A percentile compares a stretch with the other conserved stretches of the same genome.
These are phyloP conservation scores for Hemileia vastatrix DNA, from an alignment of 1,284 basidiomycete species.

Conservation along the genomic window DNA sequence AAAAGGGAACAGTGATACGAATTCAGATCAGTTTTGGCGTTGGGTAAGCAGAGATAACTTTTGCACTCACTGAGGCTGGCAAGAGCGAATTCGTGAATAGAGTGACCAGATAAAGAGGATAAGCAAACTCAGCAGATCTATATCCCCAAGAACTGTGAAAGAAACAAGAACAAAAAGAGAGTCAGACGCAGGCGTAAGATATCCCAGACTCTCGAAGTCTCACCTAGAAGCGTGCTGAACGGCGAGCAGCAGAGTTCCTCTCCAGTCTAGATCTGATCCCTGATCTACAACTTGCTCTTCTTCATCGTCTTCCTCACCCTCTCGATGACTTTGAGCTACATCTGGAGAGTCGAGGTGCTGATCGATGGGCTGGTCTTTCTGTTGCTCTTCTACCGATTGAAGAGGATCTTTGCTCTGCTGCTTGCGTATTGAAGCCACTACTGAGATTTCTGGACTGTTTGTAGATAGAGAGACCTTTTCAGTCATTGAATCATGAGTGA, in stretches of 20 bases:
- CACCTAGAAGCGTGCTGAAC: constrained; percentile 28
- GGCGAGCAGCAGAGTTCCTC: constrained; percentile 24
- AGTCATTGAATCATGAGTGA: too few relatives aligned
- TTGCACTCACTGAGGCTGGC: constrained; percentile 51
- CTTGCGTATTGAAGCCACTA: not conserved
- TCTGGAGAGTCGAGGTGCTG: too few relatives aligned
- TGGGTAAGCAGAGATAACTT: too few relatives aligned
- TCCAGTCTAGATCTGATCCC: not conserved
- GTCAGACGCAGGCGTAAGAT: not conserved
- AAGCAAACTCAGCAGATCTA: constrained; percentile 49
- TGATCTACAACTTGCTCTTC: not conserved
- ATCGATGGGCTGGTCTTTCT: not conserved
- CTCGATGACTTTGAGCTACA: not conserved
- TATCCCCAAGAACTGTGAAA: constrained; percentile 48
- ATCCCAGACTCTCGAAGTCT: not conserved
- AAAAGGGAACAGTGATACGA: not conserved
- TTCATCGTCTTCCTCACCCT: not conserved
- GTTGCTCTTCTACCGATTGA: not conserved
- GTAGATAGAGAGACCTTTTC: not conserved
- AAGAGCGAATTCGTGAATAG: constrained; percentile 51
- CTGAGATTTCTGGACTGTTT: not conserved
- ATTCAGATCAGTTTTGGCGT: not conserved
- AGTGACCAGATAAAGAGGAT: constrained; percentile 50
- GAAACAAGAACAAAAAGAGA: not conserved
- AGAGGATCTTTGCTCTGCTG: not conserved